These are phyloP conservation scores for Hemisphaericaspora nanyangensis DNA, from an alignment of 805 yeast species.

Conservation along the genomic window DNA sequence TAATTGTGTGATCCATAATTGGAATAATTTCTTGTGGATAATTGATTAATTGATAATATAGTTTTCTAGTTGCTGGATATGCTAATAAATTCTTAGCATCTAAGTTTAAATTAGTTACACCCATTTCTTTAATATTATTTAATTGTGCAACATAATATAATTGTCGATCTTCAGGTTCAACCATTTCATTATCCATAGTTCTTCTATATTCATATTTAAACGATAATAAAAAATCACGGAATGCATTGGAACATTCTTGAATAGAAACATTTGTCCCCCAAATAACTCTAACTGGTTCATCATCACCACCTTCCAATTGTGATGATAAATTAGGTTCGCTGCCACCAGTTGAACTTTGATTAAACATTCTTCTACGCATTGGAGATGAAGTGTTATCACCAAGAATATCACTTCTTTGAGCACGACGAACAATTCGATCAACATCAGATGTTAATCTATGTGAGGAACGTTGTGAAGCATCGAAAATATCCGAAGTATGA, in stretches of 20 bases:
- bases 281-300: constrained; percentile 83
- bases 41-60: constrained; percentile 81
- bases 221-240: constrained; percentile 78
- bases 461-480: constrained; percentile 38
- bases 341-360: background rate
- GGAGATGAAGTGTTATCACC: constrained; percentile 73
- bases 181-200: constrained; percentile 35
- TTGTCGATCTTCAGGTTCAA: constrained; percentile 59
- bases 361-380: constrained; percentile 54
- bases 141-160: constrained; percentile 71
- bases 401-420: constrained; percentile 68
- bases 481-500: constrained; percentile 35
- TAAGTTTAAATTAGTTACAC: constrained; percentile 76
- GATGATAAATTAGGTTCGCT: constrained; percentile 13
- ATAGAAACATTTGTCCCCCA: constrained; percentile 99
- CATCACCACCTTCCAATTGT: constrained; percentile 29
- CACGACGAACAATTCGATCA: constrained; percentile 43
- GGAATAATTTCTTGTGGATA: constrained; percentile 97
- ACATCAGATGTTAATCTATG: constrained; percentile 43
- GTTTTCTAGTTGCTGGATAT: constrained; percentile 63
- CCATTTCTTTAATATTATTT: constrained; percentile 70
- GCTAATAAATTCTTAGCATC: constrained; percentile 80
- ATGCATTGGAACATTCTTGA: constrained; percentile 75
- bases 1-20: constrained; percentile 93
- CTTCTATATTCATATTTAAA: constrained; percentile 77